Conservation (phyloP, 2,329 filamentous ascomycete genomes). For the Aspergillus fischeri region DNA sequence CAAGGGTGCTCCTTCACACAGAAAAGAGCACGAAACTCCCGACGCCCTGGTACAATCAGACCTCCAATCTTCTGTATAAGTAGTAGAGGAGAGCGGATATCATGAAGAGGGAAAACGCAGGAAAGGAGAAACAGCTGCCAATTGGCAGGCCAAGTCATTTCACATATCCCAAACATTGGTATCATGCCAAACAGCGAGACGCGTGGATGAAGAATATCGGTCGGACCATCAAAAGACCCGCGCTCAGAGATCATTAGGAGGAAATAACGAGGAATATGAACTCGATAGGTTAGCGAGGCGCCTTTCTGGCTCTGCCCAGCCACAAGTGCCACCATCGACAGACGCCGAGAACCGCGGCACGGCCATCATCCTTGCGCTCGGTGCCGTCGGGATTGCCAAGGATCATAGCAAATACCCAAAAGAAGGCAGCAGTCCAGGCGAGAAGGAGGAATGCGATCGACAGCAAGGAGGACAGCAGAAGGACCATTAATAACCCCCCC, state of each 20-base stretch:
- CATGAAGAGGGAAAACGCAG: neutral
- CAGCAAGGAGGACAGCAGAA: conserved; percentile 53
- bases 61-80: conserved; percentile 1
- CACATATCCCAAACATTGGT: conserved; percentile 24
- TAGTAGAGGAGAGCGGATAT: conserved; percentile 1
- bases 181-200: conserved; percentile 21
- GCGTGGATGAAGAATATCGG: conserved; percentile 1
- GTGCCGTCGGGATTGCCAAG: conserved; percentile 60
- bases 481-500: conserved; percentile 46
- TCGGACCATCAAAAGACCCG: neutral
- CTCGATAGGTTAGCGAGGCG: conserved; percentile 8
- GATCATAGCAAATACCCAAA: conserved; percentile 60
- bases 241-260: neutral
- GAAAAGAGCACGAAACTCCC: neutral
- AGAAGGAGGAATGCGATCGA: conserved; percentile 54
- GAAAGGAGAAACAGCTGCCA: neutral
- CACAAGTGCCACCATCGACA: conserved; percentile 59
- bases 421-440: conserved; percentile 57
- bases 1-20: neutral
- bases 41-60: neutral
- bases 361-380: conserved; percentile 58
- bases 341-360: conserved; percentile 55
- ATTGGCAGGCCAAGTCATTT: conserved; percentile 13
- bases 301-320: conserved; percentile 39
- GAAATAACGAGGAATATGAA: neutral